Evolutionary conservation across 257 asterid genomes (phyloP), one percentile per base, ranked within the genome.

Genomic region (Solanum tarapatanum): DNA sequence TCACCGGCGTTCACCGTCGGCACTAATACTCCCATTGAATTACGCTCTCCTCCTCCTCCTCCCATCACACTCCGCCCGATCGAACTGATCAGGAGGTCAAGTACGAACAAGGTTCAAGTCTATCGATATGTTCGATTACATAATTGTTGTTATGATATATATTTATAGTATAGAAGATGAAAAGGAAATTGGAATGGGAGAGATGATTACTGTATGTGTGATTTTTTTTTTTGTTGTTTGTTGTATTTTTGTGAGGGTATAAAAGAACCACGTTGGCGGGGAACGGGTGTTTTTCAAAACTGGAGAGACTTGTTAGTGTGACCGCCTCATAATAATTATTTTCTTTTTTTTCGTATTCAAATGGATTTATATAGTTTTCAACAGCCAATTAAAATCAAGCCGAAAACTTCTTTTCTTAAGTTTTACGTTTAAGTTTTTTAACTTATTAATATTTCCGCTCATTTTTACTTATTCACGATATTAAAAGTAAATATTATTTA

Each of bases 251-350:
- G 90, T 92, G 92, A 92, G 98, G 98, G 97, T 89, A 79, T 83
- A 88, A 94, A 92, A 60, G 19, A 89, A 93, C 94, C 98, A 95
- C 98, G 98, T 93, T 86, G 87, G 48, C 90, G 92, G 94, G 93
- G 62, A 43, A 48, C 11, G 24, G 17, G 7, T 14, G 7, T 24
- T 45, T 43, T 80, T 80, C 41, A 80, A 80, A 80, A 26, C 68
- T 45, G 68, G 68, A 90, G 86, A 82, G 88, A 84, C 73, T 84
- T 84, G 74, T 66, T 58, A 23, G 1, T 12, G 60, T 33, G 26
- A 36, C 87, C 87, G 73, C 58, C 74, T 84, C 76, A 66, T 77
- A 80, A 45, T 76, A 43, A 23, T 1, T 39, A 55, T 14, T 39
- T 9, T 37, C 26, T 4, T 4, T 45, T 45, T 80, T 80, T 26